Base-by-base conservation (phyloP, 2,329 filamentous ascomycete species). In the Teratosphaeria zuluensis region DNA sequence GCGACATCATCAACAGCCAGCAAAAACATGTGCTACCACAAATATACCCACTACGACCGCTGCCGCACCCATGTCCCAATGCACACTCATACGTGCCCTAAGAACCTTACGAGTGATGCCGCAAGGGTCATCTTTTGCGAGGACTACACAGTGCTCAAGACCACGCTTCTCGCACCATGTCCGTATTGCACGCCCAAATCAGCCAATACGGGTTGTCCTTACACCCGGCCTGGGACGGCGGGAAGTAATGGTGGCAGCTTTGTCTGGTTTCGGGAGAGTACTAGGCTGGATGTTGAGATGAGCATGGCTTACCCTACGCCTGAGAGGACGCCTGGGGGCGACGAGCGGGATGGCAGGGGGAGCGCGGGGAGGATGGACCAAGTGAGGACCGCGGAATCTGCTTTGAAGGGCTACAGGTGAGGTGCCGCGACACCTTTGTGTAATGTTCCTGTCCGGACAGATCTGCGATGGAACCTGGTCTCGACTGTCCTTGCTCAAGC, bases 41-140 rank as follows among this genome's bases (percentile, higher is more conserved):
- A 66, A 54, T 70, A 71, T 63, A 71, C 69, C 12, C 69, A 71
- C 58, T 70, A 65, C 62, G 55, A 58, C 11, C 59, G 63, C 30
- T 70, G 69, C 61, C 59, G 56, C 28, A 55, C 63, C 21, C 66
- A 69, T 56, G 58, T 69, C 5, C 66, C 68, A 1, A 67, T 71
- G 46, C 68, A 70, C 59, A 70, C 67, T 4, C 67, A 70, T 57
- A 62, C 66, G 52, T 70, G 69, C 54, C 62, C 63, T 2, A 69
- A 69, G 59, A 70, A 70, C 59, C 54, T 67, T 54, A 64, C 56
- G 14, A 61, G 67, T 31, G 68, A 70, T 35, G 59, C 63, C 33
- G 63, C 63, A 2, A 61, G 67, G 33, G 66, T 69, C 53, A 66
- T 71, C 56, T 71, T 69, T 56, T 71, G 69, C 62, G 67, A 68